These are phyloP conservation scores for Starmerella tilneyi DNA, from an alignment of 805 yeast species.

Conservation along the genomic window DNA sequence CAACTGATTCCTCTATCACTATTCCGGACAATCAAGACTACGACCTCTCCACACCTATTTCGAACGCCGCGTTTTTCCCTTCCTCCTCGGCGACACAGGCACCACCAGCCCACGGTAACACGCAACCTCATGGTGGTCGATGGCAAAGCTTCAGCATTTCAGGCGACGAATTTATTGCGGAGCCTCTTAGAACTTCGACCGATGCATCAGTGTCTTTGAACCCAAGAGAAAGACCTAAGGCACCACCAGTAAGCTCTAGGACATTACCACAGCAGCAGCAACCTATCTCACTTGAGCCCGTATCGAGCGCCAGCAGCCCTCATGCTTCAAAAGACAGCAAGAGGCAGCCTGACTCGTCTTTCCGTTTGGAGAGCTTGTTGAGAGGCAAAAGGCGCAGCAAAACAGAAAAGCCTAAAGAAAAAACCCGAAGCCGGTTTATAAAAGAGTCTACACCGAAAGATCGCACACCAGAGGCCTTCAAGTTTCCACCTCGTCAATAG, in stretches of 20 bases:
- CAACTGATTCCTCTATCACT: conserved; percentile 8
- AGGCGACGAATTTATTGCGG: not conserved
- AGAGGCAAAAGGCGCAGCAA: conserved; percentile 26
- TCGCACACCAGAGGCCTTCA: conserved; percentile 14
- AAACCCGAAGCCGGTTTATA: not conserved
- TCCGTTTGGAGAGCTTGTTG: conserved; percentile 31
- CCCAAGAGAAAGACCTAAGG: not conserved
- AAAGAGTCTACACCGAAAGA: not conserved
- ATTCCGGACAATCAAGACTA: conserved; percentile 11
- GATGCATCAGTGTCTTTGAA: no score
- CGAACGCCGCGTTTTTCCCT: no score
- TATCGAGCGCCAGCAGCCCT: not conserved
- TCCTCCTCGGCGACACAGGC: no score
- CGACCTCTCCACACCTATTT: not conserved
- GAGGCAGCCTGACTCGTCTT: conserved; percentile 27
- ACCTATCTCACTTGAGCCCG: no score
- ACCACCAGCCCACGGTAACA: no score
- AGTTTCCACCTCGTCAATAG: conserved; percentile 22
- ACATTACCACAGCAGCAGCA: not conserved
- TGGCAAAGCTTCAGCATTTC: not conserved
- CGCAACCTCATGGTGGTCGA: not conserved
- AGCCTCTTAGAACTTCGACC: not conserved
- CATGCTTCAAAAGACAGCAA: not conserved
- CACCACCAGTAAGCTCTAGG: not conserved
- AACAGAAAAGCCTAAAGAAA: conserved; percentile 13